Evolutionary conservation across 1,139 yeast species (phyloP).

Genomic region (Candida tunisiensis): DNA sequence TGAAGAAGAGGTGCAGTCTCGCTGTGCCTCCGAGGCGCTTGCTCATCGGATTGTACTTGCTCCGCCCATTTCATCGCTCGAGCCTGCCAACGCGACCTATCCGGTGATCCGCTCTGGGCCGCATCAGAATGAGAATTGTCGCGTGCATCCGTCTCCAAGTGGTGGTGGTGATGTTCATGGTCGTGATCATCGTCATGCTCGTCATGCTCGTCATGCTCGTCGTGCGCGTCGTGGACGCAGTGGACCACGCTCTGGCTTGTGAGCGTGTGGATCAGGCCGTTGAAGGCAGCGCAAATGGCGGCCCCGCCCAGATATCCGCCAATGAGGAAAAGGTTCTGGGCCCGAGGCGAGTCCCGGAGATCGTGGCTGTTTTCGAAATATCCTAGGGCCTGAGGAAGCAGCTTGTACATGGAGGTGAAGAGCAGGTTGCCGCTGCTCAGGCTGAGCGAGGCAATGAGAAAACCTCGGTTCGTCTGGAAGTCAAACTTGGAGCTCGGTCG

Average conservation of each 20-base stretch:
- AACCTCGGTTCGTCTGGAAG: conserved; percentile 40
- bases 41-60: too few relatives aligned
- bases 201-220: conserved; percentile 5
- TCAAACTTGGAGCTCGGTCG: conserved; percentile 25
- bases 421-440: conserved; percentile 53
- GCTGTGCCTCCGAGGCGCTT: too few relatives aligned
- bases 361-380: conserved; percentile 21
- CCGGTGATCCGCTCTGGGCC: too few relatives aligned
- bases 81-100: too few relatives aligned
- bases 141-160: conserved; percentile 9
- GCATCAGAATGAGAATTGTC: too few relatives aligned
- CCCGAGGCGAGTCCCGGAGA: conserved; percentile 7
- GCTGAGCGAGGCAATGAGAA: conserved; percentile 49
- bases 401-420: conserved; percentile 57
- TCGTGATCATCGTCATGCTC: conserved; percentile 8
- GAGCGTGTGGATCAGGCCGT: conserved; percentile 46
- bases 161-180: conserved; percentile 5
- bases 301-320: conserved; percentile 43
- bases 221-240: conserved; percentile 42
- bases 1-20: too few relatives aligned
- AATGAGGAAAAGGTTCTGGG: conserved; percentile 26
- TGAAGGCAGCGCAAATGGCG: conserved; percentile 38
- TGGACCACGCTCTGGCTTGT: conserved; percentile 79
- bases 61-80: too few relatives aligned
- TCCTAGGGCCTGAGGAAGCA: conserved; percentile 47